Conservation (phyloP, 805 yeast genomes). For the Kluyveromyces aestuarii region DNA sequence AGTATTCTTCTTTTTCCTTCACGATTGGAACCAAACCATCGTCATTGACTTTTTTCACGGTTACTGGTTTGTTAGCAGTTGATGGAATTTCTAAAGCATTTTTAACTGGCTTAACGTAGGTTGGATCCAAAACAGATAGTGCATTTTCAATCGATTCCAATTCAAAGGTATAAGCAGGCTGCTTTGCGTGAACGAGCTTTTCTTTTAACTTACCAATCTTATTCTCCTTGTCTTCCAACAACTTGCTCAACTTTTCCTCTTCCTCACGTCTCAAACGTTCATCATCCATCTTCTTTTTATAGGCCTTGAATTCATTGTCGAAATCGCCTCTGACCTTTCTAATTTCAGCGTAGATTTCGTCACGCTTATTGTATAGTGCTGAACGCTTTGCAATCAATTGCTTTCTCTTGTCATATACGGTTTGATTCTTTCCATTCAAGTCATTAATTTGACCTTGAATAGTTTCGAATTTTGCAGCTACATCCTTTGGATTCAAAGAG, state of each 20-base stretch:
- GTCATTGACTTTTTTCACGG: constrained; percentile 54
- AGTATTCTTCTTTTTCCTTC: constrained; percentile 37
- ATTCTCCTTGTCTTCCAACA: constrained; percentile 40
- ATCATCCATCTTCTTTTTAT: constrained; percentile 55
- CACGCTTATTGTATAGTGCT: constrained; percentile 57
- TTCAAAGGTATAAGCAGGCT: constrained; percentile 82
- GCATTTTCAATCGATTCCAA: constrained; percentile 67
- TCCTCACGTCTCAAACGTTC: constrained; percentile 64
- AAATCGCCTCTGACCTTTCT: constrained; percentile 64
- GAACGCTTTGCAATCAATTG: constrained; percentile 55
- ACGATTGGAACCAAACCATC: constrained; percentile 41
- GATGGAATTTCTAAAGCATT: constrained; percentile 25
- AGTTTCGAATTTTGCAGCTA: constrained; percentile 58
- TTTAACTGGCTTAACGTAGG: constrained; percentile 50
- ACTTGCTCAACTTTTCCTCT: constrained; percentile 40
- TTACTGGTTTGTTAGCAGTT: constrained; percentile 18
- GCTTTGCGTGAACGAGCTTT: constrained; percentile 58
- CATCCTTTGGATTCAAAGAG: constrained; percentile 48
- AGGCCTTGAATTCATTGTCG: constrained; percentile 65
- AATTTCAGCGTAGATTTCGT: constrained; percentile 56
- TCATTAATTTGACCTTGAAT: constrained; percentile 63
- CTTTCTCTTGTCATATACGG: constrained; percentile 57
- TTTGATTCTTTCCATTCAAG: constrained; percentile 49
- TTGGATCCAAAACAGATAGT: constrained; percentile 68
- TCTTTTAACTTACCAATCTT: constrained; percentile 56